Evolutionary conservation across 345 rosid genomes (phyloP), one percentile per base, ranked within the genome.

Genomic region (Eucalyptus erythrocorys): DNA sequence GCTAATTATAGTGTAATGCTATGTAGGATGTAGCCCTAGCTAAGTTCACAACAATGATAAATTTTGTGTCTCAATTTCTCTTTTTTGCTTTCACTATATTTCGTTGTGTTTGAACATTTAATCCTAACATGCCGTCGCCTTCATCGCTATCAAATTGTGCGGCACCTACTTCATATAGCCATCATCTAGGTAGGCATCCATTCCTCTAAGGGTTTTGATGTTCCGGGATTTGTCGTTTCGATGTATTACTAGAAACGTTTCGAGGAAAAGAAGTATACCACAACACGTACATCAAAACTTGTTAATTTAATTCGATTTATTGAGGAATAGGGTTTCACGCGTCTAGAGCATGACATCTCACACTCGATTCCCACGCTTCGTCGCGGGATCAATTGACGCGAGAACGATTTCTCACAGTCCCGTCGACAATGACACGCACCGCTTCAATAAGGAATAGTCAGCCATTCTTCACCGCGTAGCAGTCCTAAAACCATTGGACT

Each of bases 111-210:
- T 51, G 57, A 51, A 51, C 26, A 51, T 51, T 21, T 51, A 7
- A 51, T 51, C 26, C 57, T 51, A 21, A 51, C 57, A 51, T 51
- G 30, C 98, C 10, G 93, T 94, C 2, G 97, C 98, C 91, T 95
- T 97, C 15, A 91, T 97, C 47, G 93, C 93, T 42, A 93, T 96
- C 66, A 97, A 98, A 34, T 91, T 97, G 85, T 96, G 95, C 14
- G 98, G 99, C 10, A 91, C 94, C 26, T 97, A 90, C 94, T 96
- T 81, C 99, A 93, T 76, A 85, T 94, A n/a, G 99, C 99, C 90
- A 96, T 97, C 85, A 98, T 97, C 40, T 98, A 97, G 98, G 98
- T 95, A 92, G 47, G 32, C 66, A 37, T 57, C 48, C 21, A 21
- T 37, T 57, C 26, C 24, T 50, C 27, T 9, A 8, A 64, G 76